phyloP scores from a whole-genome alignment of 108 stramenopile species.

The Nitzschia sp. region DNA sequence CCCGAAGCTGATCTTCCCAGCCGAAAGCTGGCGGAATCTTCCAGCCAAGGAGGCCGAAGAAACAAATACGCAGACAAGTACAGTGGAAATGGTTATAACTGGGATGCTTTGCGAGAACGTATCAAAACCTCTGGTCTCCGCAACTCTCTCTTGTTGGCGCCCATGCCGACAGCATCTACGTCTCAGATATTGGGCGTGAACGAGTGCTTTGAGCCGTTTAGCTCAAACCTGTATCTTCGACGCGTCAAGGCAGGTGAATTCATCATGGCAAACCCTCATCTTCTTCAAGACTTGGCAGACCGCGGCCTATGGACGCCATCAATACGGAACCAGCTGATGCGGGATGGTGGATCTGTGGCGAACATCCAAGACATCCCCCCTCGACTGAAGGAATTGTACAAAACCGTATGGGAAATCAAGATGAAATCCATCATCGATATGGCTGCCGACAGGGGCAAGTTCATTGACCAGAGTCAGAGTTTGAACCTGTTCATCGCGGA shows the following conservation, averaged over 20 bases:
- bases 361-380: slow-evolving; percentile 81
- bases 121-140: slow-evolving; percentile 82
- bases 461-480: slow-evolving; percentile 96
- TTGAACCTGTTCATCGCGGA: slow-evolving; percentile 95
- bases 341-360: slow-evolving; percentile 88
- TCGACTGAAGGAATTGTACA: slow-evolving; percentile 91
- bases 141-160: slow-evolving; percentile 93
- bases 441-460: slow-evolving; percentile 96
- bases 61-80: slow-evolving; percentile 30
- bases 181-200: slow-evolving; percentile 97
- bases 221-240: slow-evolving; percentile 94
- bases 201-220: slow-evolving; percentile 98
- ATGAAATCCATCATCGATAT: slow-evolving; percentile 94
- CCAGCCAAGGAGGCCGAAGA: slow-evolving; percentile 1
- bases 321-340: slow-evolving; percentile 93
- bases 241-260: slow-evolving; percentile 98
- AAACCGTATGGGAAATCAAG: slow-evolving; percentile 98
- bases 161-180: slow-evolving; percentile 99
- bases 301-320: slow-evolving; percentile 92
- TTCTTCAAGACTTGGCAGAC: slow-evolving; percentile 93
- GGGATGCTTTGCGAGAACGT: slow-evolving; percentile 76
- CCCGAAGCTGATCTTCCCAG: slow-evolving; percentile 63
- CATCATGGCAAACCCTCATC: slow-evolving; percentile 94
- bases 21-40: slow-evolving; percentile 21
- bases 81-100: slow-evolving; percentile 75